phyloP scores from a whole-genome alignment of 176 grass and related monocot species.

The Carex littledalei region DNA sequence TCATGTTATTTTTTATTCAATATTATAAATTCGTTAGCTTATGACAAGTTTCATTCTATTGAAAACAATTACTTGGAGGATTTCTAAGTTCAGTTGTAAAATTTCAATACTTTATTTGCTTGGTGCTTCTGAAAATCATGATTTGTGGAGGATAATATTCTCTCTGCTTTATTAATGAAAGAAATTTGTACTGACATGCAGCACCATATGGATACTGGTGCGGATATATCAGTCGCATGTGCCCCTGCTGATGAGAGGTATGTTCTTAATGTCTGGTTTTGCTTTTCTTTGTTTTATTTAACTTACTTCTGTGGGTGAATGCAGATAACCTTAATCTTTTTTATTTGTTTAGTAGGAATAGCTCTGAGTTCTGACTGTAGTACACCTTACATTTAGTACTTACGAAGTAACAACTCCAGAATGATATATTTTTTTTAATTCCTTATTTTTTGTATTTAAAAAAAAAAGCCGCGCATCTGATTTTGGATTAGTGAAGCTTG shows the following conservation, averaged over 20 bases:
- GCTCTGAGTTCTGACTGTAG: not conserved
- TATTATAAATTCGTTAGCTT: not conserved
- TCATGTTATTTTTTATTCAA: not conserved
- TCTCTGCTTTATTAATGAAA: conserved; percentile 1
- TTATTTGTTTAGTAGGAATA: not conserved
- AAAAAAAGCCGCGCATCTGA: conserved; percentile 64
- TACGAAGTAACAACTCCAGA: not conserved
- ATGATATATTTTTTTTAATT: conserved; percentile 18
- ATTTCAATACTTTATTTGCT: not conserved
- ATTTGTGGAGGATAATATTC: not conserved
- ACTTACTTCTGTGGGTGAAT: not conserved
- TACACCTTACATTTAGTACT: not conserved
- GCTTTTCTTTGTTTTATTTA: not conserved
- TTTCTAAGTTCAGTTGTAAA: not conserved
- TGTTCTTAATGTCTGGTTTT: not conserved
- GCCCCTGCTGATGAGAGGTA: conserved; percentile 55
- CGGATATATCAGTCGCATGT: conserved; percentile 62
- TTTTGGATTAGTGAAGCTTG: conserved; percentile 61
- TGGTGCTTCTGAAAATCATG: not conserved
- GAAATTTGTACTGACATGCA: conserved; percentile 21
- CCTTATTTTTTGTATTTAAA: conserved; percentile 17
- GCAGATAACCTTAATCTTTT: not conserved
- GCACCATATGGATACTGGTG: conserved; percentile 66
- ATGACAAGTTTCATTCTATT: not conserved
- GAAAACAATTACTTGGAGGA: not conserved